These are phyloP conservation scores for Themeda triandra DNA, from an alignment of 176 grass and related monocot genomes.

Conservation along the genomic window DNA sequence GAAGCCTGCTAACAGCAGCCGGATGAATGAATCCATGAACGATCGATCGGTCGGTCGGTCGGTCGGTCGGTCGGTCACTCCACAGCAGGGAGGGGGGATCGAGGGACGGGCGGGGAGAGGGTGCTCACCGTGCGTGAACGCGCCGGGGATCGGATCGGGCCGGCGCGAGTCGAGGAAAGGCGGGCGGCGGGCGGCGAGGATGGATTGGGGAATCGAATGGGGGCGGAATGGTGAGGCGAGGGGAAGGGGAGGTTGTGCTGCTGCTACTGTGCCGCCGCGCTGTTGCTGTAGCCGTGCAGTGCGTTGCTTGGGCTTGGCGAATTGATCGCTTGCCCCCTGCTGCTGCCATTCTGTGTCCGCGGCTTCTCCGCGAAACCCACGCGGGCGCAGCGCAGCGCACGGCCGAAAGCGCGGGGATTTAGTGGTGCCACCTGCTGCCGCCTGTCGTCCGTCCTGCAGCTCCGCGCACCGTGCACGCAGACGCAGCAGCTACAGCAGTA, in stretches of 20 bases:
- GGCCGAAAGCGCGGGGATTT: neutral
- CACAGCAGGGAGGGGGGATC: neutral
- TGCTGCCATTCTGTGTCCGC: neutral
- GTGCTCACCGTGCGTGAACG: neutral
- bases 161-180: slow-evolving; percentile 2
- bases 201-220: neutral
- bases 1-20: neutral
- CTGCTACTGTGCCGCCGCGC: neutral
- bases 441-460: neutral
- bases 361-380: neutral
- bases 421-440: neutral
- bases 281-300: neutral
- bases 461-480: too few relatives aligned
- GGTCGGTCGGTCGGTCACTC: neutral
- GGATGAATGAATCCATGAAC: neutral
- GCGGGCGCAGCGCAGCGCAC: neutral
- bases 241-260: neutral
- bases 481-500: too few relatives aligned
- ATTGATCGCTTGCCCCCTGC: neutral
- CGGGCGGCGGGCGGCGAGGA: neutral
- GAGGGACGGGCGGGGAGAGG: neutral
- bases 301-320: neutral
- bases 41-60: neutral
- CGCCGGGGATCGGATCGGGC: slow-evolving; percentile 9
- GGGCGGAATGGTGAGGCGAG: neutral